These are phyloP conservation scores for Cicer chorassanicum DNA, from an alignment of 306 rosid genomes.

Conservation along the genomic window DNA sequence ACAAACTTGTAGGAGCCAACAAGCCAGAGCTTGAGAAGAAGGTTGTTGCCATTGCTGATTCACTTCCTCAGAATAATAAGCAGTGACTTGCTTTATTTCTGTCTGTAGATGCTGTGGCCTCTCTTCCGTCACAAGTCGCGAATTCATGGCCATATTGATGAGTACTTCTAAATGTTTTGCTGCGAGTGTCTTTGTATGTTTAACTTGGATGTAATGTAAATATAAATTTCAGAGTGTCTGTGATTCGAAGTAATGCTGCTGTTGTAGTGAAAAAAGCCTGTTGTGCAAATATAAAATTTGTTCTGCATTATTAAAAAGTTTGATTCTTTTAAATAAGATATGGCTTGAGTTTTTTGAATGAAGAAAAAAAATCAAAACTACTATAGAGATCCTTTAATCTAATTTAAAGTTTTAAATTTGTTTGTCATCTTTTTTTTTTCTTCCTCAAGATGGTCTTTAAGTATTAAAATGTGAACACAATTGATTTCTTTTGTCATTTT, in stretches of 20 bases:
- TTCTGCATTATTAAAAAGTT: conserved; percentile 18
- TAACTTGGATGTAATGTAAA: conserved; percentile 45
- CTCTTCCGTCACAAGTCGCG: conserved; percentile 18
- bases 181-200: conserved; percentile 30
- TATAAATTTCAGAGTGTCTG: conserved; percentile 35
- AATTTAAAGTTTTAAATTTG: no score
- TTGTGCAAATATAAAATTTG: conserved; percentile 41
- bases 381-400: no score
- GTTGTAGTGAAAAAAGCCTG: conserved; percentile 37
- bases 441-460: no score
- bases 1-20: conserved; percentile 98
- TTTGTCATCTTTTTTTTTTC: no score
- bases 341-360: not conserved
- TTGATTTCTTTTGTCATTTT: no score
- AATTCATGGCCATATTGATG: not conserved
- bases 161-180: conserved; percentile 38
- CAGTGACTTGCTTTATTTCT: conserved; percentile 44
- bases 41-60: conserved; percentile 63
- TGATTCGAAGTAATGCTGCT: conserved; percentile 33
- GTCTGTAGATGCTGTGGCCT: not conserved
- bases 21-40: conserved; percentile 86
- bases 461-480: no score
- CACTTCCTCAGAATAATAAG: conserved; percentile 31
- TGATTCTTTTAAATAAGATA: not conserved
- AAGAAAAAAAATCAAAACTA: not conserved